Conservation (phyloP, 306 rosid species). For the Cajanus cajan region DNA sequence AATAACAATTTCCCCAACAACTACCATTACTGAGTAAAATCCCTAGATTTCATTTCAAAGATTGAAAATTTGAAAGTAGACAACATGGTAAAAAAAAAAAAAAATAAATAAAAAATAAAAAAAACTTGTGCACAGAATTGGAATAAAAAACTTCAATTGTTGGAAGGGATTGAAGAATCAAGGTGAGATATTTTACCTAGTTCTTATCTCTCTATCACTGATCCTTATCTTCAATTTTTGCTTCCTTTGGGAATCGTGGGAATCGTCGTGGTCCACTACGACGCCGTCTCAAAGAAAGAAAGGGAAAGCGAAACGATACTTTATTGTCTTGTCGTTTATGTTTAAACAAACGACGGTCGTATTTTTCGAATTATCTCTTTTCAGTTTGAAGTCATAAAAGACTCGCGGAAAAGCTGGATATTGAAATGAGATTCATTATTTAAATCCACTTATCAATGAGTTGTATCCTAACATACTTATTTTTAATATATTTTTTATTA, state of each 20-base stretch:
- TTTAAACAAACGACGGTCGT: not conserved
- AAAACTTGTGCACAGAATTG: conserved; percentile 23
- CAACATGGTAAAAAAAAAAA: not conserved
- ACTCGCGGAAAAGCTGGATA: no score
- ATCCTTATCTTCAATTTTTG: not conserved
- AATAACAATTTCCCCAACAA: not conserved
- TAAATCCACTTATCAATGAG: no score
- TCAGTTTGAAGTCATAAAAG: no score
- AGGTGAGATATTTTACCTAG: not conserved
- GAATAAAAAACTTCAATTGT: not conserved
- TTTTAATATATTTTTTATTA: no score
- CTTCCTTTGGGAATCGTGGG: no score
- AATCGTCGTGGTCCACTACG: not conserved
- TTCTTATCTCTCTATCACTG: not conserved
- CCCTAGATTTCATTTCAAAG: not conserved
- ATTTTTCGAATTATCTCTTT: not conserved
- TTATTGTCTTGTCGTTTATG: not conserved
- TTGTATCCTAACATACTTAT: no score
- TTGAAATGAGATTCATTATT: no score
- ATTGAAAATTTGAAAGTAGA: not conserved
- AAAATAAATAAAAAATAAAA: no score
- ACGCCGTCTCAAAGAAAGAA: not conserved
- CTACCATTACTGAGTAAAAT: not conserved
- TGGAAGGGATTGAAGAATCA: conserved; percentile 6
- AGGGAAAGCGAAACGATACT: not conserved